Evolutionary conservation across 257 asterid species (phyloP), one percentile per base, ranked within the genome.

Genomic region (Salvia rosmarinus): DNA sequence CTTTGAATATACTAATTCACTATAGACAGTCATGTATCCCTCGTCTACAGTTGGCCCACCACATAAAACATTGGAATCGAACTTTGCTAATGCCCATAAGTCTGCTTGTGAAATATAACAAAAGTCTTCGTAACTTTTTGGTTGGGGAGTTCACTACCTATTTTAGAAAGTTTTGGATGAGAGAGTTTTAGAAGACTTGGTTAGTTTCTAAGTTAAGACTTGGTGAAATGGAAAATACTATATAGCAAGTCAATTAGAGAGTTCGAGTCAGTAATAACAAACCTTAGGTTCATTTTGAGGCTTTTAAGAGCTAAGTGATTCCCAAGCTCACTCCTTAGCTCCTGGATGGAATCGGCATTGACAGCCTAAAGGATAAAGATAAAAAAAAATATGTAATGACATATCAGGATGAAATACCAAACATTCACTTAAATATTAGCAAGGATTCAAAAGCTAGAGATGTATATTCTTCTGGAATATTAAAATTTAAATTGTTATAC

Each of bases 251-350:
- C 28, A 20, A 62, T 19, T 47, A 23, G 67, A 49, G 62, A 10
- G 44, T 40, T 30, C 50, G 57, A 76, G 75, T 14, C 4, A 30
- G 79, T 30, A 69, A 77, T 60, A 49, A 59, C 89, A 67, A 71
- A 92, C 98, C 98, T 89, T 85, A 89, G 84, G 70, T 85, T 85
- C 87, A 70, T 80, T 70, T 84, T 60, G 65, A 68, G 84, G 85
- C 96, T 93, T 84, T 86, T 93, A 75, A 54, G 66, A 30, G 98
- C 96, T 84, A 93, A 81, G 68, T 89, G 97, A 70, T 87, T 72
- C n/a, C 97, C 98, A 52, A 93, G 89, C 87, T 89, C 97, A 77
- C 98, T 89, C 81, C 97, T 86, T 69, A 90, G 82, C 79, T 87
- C 96, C 4, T 54, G 49, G 76, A 86, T 71, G 75, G 88, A 77